Evolutionary conservation across 2,329 filamentous ascomycete species (phyloP), one percentile per base, ranked within the genome.

Genomic region (Fusarium sp.): DNA sequence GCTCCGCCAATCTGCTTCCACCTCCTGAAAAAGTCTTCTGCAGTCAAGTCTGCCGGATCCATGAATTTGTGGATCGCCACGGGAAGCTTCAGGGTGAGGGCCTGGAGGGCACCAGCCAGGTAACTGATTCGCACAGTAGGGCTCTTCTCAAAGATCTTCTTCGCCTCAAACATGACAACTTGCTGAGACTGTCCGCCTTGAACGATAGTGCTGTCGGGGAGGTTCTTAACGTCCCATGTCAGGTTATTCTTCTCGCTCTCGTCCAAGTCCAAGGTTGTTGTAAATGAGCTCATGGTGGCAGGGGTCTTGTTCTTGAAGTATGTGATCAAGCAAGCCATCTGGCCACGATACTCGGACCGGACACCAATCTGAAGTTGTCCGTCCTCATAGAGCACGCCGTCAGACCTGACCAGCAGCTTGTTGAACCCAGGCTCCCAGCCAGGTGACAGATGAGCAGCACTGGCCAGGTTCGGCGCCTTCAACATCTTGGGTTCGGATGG

Each of bases 1-100:
- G 89, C 88, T 5, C 92, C 93, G 11, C 96, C 96, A 74, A 99
- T 98, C 81, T 99, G 96, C 84, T 97, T 96, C 96, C 96, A 99
- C 56, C 96, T 87, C 84, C 96, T 97, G 87, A 99, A 99, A 81
- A 98, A 99, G 77, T 99, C 96, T 57, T 99, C 96, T 0, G 91
- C 89, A 6, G 88, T 88, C 38, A 99, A 84, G 61, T 96, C 91
- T 0, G 96, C 94, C 0, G 92, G 89, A 68, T 97, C 94, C 93
- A 98, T 97, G 77, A 97, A 99, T 78, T 97, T 97, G 81, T 98
- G 95, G 58, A 95, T 87, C 0, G 92, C 84, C 4, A 99, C 87
- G 0, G 96, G 96, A 4, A 99, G 85, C 79, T 96, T 95, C 40
- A 99, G 83, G 0, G 96, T 99, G 38, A 98, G 84, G 1, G 93